Base-by-base conservation (phyloP, 2,329 filamentous ascomycete species). In the Fusarium circinatum region DNA sequence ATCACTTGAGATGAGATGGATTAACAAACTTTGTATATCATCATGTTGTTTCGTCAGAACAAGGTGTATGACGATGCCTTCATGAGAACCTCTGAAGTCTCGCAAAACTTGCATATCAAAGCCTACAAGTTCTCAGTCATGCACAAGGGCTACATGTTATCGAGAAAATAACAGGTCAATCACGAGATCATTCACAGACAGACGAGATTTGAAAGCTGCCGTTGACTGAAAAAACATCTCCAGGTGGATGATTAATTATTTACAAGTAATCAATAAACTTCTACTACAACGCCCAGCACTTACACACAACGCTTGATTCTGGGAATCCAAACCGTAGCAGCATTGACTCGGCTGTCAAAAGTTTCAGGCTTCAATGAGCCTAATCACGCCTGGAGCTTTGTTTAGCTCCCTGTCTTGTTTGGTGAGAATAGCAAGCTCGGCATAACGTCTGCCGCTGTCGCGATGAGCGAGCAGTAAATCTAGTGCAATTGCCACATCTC, bases 281-380 rank as follows among this genome's bases (percentile, higher is more conserved):
- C 17, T 20, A 13, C 8, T 20, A 9, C 11, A 20, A 1, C 12
- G 30, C 30, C 30, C 30, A 30, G 30, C 30, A 30, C 1, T 30
- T 30, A 30, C 5, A 30, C 5, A 30, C 2, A 13, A 20, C 42
- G n/a, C 15, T 26, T 26, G n/a, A 8, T 44, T 45, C 4, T 13
- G 10, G 42, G 17, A 26, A 45, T 12, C 1, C 4, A 45, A 45
- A 28, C 10, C 17, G 10, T 20, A 26, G 0, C 7, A 7, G 26
- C 1, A 6, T 7, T 45, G 17, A 6, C 44, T 28, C 14, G 7
- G 6, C 1, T 28, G 7, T 7, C 11, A 28, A 6, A 14, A 2
- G 17, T 45, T 45, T 3, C 11, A 45, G 17, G 32, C 8, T 14
- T 42, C 52, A 56, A 17, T 8, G 14, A 10, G 12, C 5, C 22